Evolutionary conservation across 2,329 filamentous ascomycete species (phyloP).

Genomic region (Ascochyta koolunga): DNA sequence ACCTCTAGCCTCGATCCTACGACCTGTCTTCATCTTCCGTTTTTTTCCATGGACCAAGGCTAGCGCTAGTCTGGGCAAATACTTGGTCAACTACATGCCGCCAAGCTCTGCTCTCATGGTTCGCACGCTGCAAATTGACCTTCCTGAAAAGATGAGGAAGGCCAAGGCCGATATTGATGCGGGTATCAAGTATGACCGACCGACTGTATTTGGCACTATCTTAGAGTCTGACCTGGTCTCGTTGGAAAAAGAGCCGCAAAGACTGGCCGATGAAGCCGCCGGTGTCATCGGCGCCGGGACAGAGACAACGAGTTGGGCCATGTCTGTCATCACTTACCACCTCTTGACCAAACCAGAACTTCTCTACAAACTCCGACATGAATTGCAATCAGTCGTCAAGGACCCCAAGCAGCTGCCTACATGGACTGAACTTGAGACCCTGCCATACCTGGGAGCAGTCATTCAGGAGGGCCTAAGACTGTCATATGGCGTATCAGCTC

Average conservation of each 20-base stretch:
- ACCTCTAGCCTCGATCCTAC: conserved; percentile 23
- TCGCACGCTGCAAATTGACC: conserved; percentile 34
- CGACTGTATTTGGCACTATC: conserved; percentile 31
- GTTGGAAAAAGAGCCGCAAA: conserved; percentile 30
- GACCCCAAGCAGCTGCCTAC: conserved; percentile 22
- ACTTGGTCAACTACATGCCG: conserved; percentile 28
- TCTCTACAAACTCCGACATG: conserved; percentile 28
- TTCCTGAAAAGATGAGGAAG: conserved; percentile 29
- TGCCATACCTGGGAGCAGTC: conserved; percentile 43
- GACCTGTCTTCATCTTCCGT: conserved; percentile 33
- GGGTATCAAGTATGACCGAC: conserved; percentile 31
- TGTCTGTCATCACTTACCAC: conserved; percentile 38
- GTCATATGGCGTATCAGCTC: conserved; percentile 35
- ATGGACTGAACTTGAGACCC: conserved; percentile 30
- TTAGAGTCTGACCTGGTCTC: conserved; percentile 22
- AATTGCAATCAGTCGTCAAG: conserved; percentile 27
- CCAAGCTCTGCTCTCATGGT: conserved; percentile 27
- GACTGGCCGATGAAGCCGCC: conserved; percentile 40
- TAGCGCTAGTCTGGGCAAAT: conserved; percentile 24
- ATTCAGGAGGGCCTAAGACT: conserved; percentile 41
- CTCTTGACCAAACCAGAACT: conserved; percentile 32
- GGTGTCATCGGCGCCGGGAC: conserved; percentile 44
- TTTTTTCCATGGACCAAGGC: conserved; percentile 33
- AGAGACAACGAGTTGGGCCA: conserved; percentile 41
- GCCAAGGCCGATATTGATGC: conserved; percentile 30